These are phyloP conservation scores for Dendrocalamus latiflorus DNA, from an alignment of 202 grass and related monocot genomes.

Conservation along the genomic window DNA sequence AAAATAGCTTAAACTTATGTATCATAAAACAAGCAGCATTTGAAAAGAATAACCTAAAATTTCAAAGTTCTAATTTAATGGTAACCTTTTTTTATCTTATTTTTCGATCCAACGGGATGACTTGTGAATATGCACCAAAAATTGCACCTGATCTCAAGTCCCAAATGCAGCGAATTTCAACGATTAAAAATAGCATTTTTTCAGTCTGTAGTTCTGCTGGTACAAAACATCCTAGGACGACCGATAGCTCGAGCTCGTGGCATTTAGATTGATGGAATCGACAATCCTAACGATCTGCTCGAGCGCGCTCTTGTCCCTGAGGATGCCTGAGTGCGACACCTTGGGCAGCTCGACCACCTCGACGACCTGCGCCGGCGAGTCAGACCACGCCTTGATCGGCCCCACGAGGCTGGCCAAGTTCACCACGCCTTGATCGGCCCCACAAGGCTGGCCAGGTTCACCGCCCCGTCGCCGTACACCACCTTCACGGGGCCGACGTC, in stretches of 20 bases:
- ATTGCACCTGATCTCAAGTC: background rate
- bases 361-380: conserved; percentile 39
- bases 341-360: conserved; percentile 56
- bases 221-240: background rate
- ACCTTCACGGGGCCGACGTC: no score
- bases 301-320: conserved; percentile 57
- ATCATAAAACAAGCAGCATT: background rate
- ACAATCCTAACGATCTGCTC: conserved; percentile 44
- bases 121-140: background rate
- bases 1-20: background rate
- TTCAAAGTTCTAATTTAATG: background rate
- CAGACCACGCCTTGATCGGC: conserved; percentile 57
- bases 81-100: background rate
- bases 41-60: background rate
- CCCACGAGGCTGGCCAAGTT: conserved; percentile 62
- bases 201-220: no score
- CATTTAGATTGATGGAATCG: conserved; percentile 43
- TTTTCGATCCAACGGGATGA: no score
- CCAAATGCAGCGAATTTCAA: background rate
- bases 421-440: no score
- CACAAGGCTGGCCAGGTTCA: no score
- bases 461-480: no score
- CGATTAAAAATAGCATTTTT: no score
- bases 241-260: conserved; percentile 4
- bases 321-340: conserved; percentile 59